A percentile compares a stretch with the other conserved stretches of the same genome.
phyloP scores from a whole-genome alignment of 225 moss, liverwort and hornwort species.

The Pseudoscleropodium purum region DNA sequence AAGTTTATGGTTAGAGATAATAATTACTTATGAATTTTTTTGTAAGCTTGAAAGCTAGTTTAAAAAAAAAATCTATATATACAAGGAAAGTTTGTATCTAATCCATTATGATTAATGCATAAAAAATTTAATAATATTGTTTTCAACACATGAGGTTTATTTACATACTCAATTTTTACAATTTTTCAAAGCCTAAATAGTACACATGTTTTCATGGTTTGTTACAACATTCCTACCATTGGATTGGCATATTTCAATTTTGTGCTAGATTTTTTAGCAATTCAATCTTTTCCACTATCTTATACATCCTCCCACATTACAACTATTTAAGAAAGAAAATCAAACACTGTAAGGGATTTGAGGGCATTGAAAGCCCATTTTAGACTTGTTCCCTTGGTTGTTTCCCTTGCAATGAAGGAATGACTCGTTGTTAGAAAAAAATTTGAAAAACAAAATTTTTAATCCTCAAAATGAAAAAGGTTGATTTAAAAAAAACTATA shows the following conservation, averaged over 20 bases:
- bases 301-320: too few species aligned
- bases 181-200: not conserved
- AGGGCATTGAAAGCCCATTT: too few species aligned
- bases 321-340: not conserved
- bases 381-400: too few species aligned
- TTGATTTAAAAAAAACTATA: too few species aligned
- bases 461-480: too few species aligned
- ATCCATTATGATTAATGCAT: too few species aligned
- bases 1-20: not conserved
- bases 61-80: rapidly evolving
- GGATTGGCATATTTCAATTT: not conserved
- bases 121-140: not conserved
- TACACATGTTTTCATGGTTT: not conserved
- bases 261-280: not conserved
- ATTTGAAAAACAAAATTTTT: too few species aligned
- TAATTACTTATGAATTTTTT: rapidly evolving
- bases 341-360: too few species aligned
- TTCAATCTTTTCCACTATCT: not conserved
- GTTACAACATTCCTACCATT: not conserved
- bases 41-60: not conserved
- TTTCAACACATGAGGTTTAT: not conserved
- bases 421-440: too few species aligned
- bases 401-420: too few species aligned
- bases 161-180: not conserved
- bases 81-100: not conserved